Conservation (phyloP, 768 basidiomycete species). For the Lactarius hengduanensis region DNA sequence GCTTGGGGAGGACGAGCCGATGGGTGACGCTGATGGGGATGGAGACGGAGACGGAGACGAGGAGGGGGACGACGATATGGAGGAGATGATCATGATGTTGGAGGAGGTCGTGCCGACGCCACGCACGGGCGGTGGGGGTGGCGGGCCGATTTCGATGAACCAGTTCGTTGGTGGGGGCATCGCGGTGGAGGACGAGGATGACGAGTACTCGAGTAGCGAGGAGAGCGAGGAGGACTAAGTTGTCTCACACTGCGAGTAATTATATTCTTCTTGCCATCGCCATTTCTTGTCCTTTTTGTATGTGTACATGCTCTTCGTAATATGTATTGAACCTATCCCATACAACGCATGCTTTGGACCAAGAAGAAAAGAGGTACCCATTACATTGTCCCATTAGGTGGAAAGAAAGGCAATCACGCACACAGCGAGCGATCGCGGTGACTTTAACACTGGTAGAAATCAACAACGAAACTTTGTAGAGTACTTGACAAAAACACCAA, state of each 20-base stretch:
- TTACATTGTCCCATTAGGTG: neutral
- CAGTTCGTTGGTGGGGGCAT: slow-evolving; percentile 44
- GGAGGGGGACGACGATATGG: slow-evolving; percentile 51
- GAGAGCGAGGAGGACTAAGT: slow-evolving; percentile 44
- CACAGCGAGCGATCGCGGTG: neutral
- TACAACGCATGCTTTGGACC: too few relatives aligned
- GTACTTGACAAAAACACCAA: slow-evolving; percentile 1
- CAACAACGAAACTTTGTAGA: neutral
- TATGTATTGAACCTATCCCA: neutral
- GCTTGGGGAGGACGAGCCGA: slow-evolving; percentile 24
- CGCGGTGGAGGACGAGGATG: slow-evolving; percentile 43
- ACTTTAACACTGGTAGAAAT: neutral
- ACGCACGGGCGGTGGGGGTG: slow-evolving; percentile 9
- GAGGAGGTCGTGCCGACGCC: slow-evolving; percentile 23
- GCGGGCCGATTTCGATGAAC: slow-evolving; percentile 50
- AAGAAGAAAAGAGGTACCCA: neutral
- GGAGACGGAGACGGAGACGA: slow-evolving; percentile 29
- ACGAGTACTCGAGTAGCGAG: slow-evolving; percentile 50
- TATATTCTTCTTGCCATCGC: neutral
- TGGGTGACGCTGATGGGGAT: slow-evolving; percentile 33
- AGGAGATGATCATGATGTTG: slow-evolving; percentile 36
- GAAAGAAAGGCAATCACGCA: neutral
- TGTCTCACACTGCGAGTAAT: neutral
- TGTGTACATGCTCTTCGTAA: slow-evolving; percentile 9
- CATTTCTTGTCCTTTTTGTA: slow-evolving; percentile 1